Base-by-base conservation (phyloP, 1,139 yeast species). In the Hyphopichia pseudoburtonii region DNA sequence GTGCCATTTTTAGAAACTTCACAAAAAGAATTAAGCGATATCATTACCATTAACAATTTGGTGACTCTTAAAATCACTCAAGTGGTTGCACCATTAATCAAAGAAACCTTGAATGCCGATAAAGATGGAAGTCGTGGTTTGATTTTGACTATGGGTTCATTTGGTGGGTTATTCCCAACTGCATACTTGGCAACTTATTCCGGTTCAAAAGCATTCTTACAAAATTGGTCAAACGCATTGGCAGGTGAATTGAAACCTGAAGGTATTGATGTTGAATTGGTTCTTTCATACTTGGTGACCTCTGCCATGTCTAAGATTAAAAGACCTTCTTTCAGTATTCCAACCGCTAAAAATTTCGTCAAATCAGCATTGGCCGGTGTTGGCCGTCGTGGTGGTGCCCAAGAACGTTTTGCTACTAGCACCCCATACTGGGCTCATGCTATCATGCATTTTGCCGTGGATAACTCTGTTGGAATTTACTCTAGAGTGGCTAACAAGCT, bases 391-490 rank as follows among this genome's bases (percentile, higher is more conserved):
- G 78, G 81, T 36, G 98, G 98, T 41, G 95, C 97, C 16, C 96
- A 88, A 61, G 96, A 87, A 43, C 78, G 96, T 50, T 88, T 61
- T 52, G 95, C 82, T 24, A 88, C 97, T 3, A 62, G 70, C 39
- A 92, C 97, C 1, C 99, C 99, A 27, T 94, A 73, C 72, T 89
- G 96, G 90, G 62, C 88, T 3, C 99, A 92, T 64, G 97, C 97
- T 1, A 58, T 92, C 35, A 82, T 90, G 84, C 96, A 92, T 60
- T 90, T 87, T 75, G 73, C 71, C 45, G 79, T 90, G 45, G 92
- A 80, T 38, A 79, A 78, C 56, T 73, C 88, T 12, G 82, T 87
- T 34, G 97, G 97, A 22, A 89, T 86, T 30, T 88, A 75, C 64
- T 80, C 94, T 40, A 75, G 72, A 48, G 32, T 84, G 23, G 95